Conservation (phyloP, 805 yeast species). For the Suhomyces tanzawaensis region DNA sequence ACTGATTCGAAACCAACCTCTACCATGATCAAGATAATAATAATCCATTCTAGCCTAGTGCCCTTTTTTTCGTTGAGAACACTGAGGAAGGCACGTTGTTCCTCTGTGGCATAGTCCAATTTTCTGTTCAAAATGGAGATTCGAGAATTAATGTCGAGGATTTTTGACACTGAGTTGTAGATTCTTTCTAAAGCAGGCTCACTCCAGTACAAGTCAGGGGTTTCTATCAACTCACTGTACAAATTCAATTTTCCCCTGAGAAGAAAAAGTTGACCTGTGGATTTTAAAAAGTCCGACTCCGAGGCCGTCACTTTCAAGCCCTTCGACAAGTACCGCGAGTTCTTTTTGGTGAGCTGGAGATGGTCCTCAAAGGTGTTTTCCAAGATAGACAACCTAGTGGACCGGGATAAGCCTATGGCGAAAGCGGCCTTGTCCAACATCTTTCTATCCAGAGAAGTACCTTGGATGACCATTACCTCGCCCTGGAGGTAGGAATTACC, state of each 20-base stretch:
- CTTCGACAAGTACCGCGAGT: conserved; percentile 63
- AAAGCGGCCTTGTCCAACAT: conserved; percentile 82
- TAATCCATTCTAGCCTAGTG: conserved; percentile 82
- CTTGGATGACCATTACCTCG: conserved; percentile 69
- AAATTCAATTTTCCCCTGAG: conserved; percentile 80
- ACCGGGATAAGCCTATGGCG: conserved; percentile 81
- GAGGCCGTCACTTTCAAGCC: conserved; percentile 48
- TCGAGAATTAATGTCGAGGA: conserved; percentile 73
- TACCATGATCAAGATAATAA: conserved; percentile 75
- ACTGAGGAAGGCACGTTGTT: conserved; percentile 71
- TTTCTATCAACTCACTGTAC: conserved; percentile 84
- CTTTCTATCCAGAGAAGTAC: conserved; percentile 43
- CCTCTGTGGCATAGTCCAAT: conserved; percentile 88
- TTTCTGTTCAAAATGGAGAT: conserved; percentile 79
- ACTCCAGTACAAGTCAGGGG: conserved; percentile 92
- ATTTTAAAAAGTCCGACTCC: conserved; percentile 59
- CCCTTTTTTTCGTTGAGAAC: conserved; percentile 76
- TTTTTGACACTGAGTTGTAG: conserved; percentile 66
- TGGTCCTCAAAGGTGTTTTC: conserved; percentile 72
- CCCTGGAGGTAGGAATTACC: conserved; percentile 50
- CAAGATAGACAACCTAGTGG: conserved; percentile 78
- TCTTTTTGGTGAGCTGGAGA: conserved; percentile 57
- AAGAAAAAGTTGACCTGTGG: conserved; percentile 73
- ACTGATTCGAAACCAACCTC: conserved; percentile 81
- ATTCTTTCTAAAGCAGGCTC: conserved; percentile 81